Conservation (phyloP, 345 rosid genomes). For the Camelina hispida region DNA sequence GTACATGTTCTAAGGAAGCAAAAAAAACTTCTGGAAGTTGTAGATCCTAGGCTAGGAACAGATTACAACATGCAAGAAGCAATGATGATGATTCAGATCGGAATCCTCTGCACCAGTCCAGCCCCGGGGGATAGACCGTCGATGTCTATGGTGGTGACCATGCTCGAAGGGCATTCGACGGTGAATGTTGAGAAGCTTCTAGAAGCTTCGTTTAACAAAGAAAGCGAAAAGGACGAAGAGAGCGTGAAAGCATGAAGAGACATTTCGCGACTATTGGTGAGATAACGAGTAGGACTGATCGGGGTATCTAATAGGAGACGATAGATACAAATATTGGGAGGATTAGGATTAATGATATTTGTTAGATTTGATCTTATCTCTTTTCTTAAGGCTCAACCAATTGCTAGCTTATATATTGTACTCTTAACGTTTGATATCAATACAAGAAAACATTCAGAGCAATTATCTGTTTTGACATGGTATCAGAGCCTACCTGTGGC, state of each 20-base stretch:
- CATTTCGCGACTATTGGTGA: constrained; percentile 32
- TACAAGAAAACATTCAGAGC: no score
- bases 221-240: constrained; percentile 18
- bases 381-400: no score
- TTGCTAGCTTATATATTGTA: no score
- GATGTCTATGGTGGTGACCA: constrained; percentile 62
- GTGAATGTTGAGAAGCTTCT: constrained; percentile 45
- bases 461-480: no score
- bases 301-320: no score
- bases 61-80: constrained; percentile 54
- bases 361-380: no score
- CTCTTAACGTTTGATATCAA: no score
- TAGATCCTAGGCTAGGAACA: constrained; percentile 53
- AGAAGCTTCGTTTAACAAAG: constrained; percentile 35
- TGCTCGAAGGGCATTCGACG: constrained; percentile 56
- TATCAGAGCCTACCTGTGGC: no score
- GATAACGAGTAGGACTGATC: constrained; percentile 3
- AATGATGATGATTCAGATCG: constrained; percentile 53
- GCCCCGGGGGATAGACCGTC: constrained; percentile 53
- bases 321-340: no score
- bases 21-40: constrained; percentile 47
- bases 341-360: no score
- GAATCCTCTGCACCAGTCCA: constrained; percentile 52
- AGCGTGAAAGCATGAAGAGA: constrained; percentile 46
- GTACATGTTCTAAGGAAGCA: constrained; percentile 49